Conservation (phyloP, 108 stramenopile genomes). For the Pseudonitzschia delicatissima region DNA sequence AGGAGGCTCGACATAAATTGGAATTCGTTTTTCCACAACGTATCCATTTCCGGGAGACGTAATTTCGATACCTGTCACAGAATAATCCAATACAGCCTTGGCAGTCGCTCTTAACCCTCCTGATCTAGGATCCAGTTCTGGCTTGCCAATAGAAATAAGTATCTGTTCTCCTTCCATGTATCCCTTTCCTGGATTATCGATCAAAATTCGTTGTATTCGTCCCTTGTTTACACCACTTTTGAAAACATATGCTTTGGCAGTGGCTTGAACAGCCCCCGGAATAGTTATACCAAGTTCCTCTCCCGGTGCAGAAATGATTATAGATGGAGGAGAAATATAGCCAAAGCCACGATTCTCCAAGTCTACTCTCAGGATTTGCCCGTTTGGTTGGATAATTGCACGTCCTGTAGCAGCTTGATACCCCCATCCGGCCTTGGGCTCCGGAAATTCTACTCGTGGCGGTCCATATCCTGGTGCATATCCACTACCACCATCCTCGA, state of each 20-base stretch:
- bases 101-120: conserved; percentile 65
- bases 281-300: conserved; percentile 14
- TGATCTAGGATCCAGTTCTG: conserved; percentile 33
- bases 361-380: conserved; percentile 65
- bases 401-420: conserved; percentile 57
- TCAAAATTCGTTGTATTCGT: conserved; percentile 54
- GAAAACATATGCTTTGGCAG: conserved; percentile 60
- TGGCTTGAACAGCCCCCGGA: conserved; percentile 37
- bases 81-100: conserved; percentile 62
- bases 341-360: conserved; percentile 62
- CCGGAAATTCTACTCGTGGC: conserved; percentile 57
- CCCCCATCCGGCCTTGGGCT: conserved; percentile 46
- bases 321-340: conserved; percentile 54
- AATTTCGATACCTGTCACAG: conserved; percentile 63
- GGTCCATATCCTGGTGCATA: conserved; percentile 68
- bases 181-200: conserved; percentile 62
- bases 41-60: conserved; percentile 75
- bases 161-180: conserved; percentile 54
- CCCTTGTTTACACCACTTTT: conserved; percentile 66
- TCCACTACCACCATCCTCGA: conserved; percentile 60
- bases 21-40: conserved; percentile 67
- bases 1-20: conserved; percentile 65
- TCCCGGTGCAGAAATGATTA: conserved; percentile 51
- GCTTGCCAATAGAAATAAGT: conserved; percentile 48
- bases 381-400: conserved; percentile 56